A percentile compares a stretch with the other conserved stretches of the same genome.
These are phyloP conservation scores for Sistotremastrum suecicum DNA, from an alignment of 768 basidiomycete genomes.

Conservation along the genomic window DNA sequence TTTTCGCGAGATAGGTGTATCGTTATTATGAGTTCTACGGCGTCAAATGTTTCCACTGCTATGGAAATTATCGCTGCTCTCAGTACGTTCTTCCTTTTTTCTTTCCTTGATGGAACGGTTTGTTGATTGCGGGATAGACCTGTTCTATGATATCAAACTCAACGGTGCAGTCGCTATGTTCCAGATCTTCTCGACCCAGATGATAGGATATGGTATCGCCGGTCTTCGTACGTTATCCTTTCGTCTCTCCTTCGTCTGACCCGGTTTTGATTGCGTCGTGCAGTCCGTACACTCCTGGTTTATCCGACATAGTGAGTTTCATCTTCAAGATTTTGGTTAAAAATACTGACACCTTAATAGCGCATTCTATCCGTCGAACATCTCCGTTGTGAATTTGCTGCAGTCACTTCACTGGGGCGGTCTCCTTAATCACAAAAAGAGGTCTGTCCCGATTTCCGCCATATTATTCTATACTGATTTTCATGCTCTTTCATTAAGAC, in stretches of 20 bases:
- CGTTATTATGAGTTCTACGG: constrained; percentile 46
- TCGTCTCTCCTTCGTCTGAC: constrained; percentile 8
- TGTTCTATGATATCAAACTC: constrained; percentile 36
- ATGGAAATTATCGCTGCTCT: constrained; percentile 49
- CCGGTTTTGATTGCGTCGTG: background rate
- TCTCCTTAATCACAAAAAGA: constrained; percentile 33
- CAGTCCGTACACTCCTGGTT: constrained; percentile 34
- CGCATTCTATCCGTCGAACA: constrained; percentile 38
- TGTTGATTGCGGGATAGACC: constrained; percentile 17
- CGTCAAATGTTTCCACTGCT: constrained; percentile 40
- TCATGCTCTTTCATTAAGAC: background rate
- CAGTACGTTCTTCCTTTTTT: constrained; percentile 17
- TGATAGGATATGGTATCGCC: constrained; percentile 20
- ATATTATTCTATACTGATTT: too few relatives aligned
- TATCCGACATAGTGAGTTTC: constrained; percentile 34
- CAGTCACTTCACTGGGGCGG: constrained; percentile 40
- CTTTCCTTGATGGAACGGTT: background rate
- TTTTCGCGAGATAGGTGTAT: constrained; percentile 15
- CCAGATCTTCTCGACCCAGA: constrained; percentile 38
- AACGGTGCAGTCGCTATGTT: constrained; percentile 39
- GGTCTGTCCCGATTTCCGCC: constrained; percentile 8
- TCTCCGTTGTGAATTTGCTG: constrained; percentile 36
- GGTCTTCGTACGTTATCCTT: constrained; percentile 17
- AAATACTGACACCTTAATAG: constrained; percentile 1
- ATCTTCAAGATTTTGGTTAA: background rate